phyloP scores from a whole-genome alignment of 2,329 filamentous ascomycete genomes.

The Monosporascus sp. region DNA sequence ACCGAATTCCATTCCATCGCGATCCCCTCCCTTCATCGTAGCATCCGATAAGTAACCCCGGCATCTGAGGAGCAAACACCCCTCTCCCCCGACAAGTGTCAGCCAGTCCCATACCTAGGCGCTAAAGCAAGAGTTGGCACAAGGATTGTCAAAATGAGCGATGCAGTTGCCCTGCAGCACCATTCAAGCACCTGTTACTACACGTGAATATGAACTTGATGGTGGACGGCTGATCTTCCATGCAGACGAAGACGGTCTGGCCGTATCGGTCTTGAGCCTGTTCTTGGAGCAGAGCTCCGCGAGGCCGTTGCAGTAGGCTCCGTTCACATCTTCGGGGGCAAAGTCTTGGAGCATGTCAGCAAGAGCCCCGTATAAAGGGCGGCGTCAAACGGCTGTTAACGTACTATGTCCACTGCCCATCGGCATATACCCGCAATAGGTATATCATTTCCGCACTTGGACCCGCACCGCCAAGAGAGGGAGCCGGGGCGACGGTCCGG shows the following conservation, averaged over 20 bases:
- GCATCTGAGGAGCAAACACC: too few species aligned
- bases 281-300: slow-evolving; percentile 18
- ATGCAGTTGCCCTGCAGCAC: slow-evolving; percentile 25
- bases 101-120: too few species aligned
- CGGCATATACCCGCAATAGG: slow-evolving; percentile 28
- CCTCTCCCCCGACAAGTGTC: too few species aligned
- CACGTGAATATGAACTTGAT: slow-evolving; percentile 26
- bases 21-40: too few species aligned
- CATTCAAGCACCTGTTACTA: slow-evolving; percentile 23
- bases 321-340: slow-evolving; percentile 16
- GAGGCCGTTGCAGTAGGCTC: slow-evolving; percentile 24
- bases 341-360: slow-evolving; percentile 17
- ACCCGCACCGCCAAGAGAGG: neutral
- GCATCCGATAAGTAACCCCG: too few species aligned
- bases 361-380: neutral
- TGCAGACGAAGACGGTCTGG: slow-evolving; percentile 26
- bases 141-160: slow-evolving; percentile 25
- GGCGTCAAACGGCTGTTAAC: slow-evolving; percentile 1
- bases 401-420: slow-evolving; percentile 22
- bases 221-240: slow-evolving; percentile 23
- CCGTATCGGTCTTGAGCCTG: slow-evolving; percentile 19
- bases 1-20: too few species aligned
- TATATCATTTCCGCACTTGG: slow-evolving; percentile 28
- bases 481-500: slow-evolving; percentile 4
- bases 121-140: slow-evolving; percentile 12